Evolutionary conservation across 2,329 filamentous ascomycete genomes (phyloP), one percentile per base, ranked within the genome.

Genomic region (Aspergillus arachidicola): DNA sequence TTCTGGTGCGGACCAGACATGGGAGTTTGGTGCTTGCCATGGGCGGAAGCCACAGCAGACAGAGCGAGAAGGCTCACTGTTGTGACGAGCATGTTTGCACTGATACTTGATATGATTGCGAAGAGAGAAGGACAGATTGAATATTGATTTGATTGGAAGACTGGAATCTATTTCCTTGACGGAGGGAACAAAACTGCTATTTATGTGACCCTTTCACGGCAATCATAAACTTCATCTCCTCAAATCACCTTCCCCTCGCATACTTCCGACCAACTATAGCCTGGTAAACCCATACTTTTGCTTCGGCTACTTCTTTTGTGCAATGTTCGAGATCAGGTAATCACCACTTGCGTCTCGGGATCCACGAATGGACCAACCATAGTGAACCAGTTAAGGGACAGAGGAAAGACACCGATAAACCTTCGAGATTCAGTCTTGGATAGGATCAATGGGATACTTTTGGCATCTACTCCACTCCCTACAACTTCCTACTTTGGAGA

Each of bases 1-100:
- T 87, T 85, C 75, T 91, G 83, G 70, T 89, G 90, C 48, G 92
- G 92, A 0, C 92, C 92, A 32, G 85, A 79, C 57, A 90, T 81
- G 51, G 85, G 78, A 63, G 85, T 83, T 75, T 93, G 89, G 53
- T 86, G 81, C 60, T 81, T 81, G 57, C 83, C 84, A 71, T 93
- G 91, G 59, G 87, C 88, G 60, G 83, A 75, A 28, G 80, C 87
- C 58, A 83, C 70, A 51, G 84, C 83, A 34, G 82, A 83, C 54
- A 84, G 78, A 63, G 80, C 75, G 21, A 73, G 63, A 19, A 75
- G 45, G 23, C 56, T 64, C 4, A 66, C 34, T 4, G 63, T 43
- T 2, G 66, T 64, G 32, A 64, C 28, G 38, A 73, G 64, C 72
- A 74, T 74, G 55, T 26, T 57, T 55, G 19, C 2, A 10, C 28